Evolutionary conservation across 139 green algal species (phyloP).

Genomic region (Microglena sp.): DNA sequence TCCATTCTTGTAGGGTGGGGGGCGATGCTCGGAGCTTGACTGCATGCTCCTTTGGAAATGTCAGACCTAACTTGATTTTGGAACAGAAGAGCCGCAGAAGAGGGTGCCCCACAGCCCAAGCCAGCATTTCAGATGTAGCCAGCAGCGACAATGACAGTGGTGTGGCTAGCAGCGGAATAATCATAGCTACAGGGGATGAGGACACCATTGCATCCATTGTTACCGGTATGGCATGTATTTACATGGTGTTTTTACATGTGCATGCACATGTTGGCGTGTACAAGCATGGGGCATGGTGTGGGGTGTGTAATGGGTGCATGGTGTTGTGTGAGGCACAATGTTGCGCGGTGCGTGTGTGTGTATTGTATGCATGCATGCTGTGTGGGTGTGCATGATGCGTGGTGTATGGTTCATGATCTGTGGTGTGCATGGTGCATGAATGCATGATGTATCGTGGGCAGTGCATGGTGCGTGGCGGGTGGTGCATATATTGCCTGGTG

Average conservation of each 20-base stretch:
- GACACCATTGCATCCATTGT: neutral
- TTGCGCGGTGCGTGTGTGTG: neutral
- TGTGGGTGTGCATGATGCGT: neutral
- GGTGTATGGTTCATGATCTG: neutral
- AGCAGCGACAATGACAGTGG: neutral
- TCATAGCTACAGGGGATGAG: neutral
- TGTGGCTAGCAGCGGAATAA: neutral
- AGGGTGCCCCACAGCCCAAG: too few species aligned
- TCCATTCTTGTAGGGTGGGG: too few species aligned
- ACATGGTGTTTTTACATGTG: neutral
- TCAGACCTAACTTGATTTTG: too few species aligned
- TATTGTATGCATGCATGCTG: neutral
- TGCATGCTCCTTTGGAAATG: too few species aligned
- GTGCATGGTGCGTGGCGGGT: too few species aligned
- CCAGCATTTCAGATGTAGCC: too few species aligned
- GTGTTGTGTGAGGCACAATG: neutral
- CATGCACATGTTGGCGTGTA: neutral
- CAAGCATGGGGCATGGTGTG: neutral
- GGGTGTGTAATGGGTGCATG: neutral
- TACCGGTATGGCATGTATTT: neutral
- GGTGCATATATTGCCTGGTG: too few species aligned
- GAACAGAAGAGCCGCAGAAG: too few species aligned
- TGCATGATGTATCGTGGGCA: too few species aligned
- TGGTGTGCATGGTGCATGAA: too few species aligned
- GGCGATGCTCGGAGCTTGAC: too few species aligned